Evolutionary conservation across 2,329 filamentous ascomycete genomes (phyloP).

Genomic region (Xylaria sp.): DNA sequence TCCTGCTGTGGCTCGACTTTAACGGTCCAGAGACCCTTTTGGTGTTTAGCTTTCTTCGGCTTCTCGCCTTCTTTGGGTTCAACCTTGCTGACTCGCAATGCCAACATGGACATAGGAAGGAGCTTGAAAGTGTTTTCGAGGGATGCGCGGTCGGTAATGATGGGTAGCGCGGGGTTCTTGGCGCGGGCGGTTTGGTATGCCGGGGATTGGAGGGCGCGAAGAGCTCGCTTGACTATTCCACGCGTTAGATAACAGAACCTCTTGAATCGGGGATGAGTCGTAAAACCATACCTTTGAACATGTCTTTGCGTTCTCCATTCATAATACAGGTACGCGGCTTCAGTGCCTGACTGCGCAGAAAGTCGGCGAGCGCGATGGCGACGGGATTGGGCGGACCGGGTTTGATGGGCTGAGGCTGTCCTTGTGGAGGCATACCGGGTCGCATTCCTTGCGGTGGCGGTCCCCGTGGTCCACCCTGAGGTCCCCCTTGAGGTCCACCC

Average conservation of each 20-base stretch:
- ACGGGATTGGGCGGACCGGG: constrained; percentile 83
- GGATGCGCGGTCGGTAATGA: constrained; percentile 79
- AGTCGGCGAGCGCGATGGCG: constrained; percentile 83
- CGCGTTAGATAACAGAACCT: constrained; percentile 7
- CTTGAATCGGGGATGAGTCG: constrained; percentile 3
- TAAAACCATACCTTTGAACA: constrained; percentile 78
- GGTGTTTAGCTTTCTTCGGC: constrained; percentile 71
- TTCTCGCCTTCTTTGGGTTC: constrained; percentile 73
- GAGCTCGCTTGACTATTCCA: constrained; percentile 79
- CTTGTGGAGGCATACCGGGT: constrained; percentile 29
- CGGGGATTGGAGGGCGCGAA: constrained; percentile 81
- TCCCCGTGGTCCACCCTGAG: constrained; percentile 11
- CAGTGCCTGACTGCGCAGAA: constrained; percentile 74
- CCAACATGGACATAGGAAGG: constrained; percentile 88
- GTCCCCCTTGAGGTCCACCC: constrained; percentile 8
- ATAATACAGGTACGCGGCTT: constrained; percentile 89
- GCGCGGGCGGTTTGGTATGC: constrained; percentile 84
- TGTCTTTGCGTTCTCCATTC: constrained; percentile 93
- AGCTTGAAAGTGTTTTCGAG: constrained; percentile 95
- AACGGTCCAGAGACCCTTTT: constrained; percentile 96
- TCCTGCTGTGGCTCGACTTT: constrained; percentile 96
- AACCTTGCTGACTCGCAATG: constrained; percentile 79
- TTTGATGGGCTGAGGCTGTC: constrained; percentile 60
- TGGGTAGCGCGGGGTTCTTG: constrained; percentile 84
- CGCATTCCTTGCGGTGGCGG: constrained; percentile 30